Conservation (phyloP, 2,329 filamentous ascomycete species). For the Aspergillus aculeatinus region DNA sequence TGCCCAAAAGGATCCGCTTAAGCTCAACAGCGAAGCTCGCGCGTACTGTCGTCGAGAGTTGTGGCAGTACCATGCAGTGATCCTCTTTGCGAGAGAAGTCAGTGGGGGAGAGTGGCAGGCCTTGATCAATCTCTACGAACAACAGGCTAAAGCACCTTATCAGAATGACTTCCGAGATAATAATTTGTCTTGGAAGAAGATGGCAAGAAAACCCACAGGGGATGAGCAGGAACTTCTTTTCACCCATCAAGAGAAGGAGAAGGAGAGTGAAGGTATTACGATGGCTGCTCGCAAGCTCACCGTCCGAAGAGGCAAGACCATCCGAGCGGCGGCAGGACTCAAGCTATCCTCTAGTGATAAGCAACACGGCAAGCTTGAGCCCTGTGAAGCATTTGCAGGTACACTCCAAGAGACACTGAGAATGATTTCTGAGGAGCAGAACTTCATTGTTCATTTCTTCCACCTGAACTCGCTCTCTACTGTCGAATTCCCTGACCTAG, state of each 20-base stretch:
- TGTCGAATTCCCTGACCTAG: slow-evolving; percentile 78
- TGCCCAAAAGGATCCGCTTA: slow-evolving; percentile 47
- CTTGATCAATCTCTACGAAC: slow-evolving; percentile 76
- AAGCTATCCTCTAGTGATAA: slow-evolving; percentile 49
- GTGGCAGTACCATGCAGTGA: slow-evolving; percentile 84
- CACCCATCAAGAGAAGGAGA: slow-evolving; percentile 84
- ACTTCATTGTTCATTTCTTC: slow-evolving; percentile 96
- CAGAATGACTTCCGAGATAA: slow-evolving; percentile 79
- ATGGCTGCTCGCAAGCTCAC: slow-evolving; percentile 84
- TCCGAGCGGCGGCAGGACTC: slow-evolving; percentile 45
- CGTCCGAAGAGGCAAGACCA: slow-evolving; percentile 87
- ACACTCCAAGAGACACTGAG: slow-evolving; percentile 79
- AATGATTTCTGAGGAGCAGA: slow-evolving; percentile 88
- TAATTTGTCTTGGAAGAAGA: slow-evolving; percentile 74
- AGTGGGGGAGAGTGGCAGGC: slow-evolving; percentile 79
- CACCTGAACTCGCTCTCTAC: slow-evolving; percentile 83
- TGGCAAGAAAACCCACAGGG: slow-evolving; percentile 69
- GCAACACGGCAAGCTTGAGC: slow-evolving; percentile 65
- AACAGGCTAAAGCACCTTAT: slow-evolving; percentile 73
- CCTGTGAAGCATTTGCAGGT: slow-evolving; percentile 78
- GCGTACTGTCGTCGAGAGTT: slow-evolving; percentile 69
- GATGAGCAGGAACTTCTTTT: slow-evolving; percentile 87
- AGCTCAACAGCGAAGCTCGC: slow-evolving; percentile 69
- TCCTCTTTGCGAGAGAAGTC: slow-evolving; percentile 85
- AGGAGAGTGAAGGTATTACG: slow-evolving; percentile 66